Base-by-base conservation (phyloP, 129 eudicot species). In the Flaveria ramosissima region DNA sequence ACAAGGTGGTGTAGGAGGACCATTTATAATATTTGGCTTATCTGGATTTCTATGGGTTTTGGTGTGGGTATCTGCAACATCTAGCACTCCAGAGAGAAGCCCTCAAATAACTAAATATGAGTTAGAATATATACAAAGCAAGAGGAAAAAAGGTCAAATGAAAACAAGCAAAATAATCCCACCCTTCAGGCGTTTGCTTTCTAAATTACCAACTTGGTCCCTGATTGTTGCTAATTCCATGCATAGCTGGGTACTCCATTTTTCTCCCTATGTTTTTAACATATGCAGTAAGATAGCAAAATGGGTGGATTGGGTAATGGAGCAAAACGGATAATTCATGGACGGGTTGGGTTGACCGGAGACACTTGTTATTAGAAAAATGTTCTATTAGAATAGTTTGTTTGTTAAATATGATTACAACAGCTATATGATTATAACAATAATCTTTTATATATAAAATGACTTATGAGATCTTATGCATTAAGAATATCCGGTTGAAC, bases 131-230 rank as follows among this genome's bases (percentile, higher is more conserved):
- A 91, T 94, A 86, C 86, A 83, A 68, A 82, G 79, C 79, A 70
- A 47, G 74, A 77, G 79, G 79, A 82, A 82, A 45, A 77, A 80
- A 68, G 81, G 74, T 78, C 78, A 83, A 66, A 27, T 20, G 64
- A 84, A 80, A 72, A 80, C 76, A 14, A 78, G 80, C 80, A 83
- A 81, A 86, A 85, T 80, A 51, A 89, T 89, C 80, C 99, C 99
- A 76, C 99, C 99, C 13, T 94, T 94, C 78, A 79, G 82, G 62
- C 89, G 87, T 70, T 83, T 94, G 70, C 99, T 94, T 73, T 94
- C 99, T 61, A 91, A 94, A 88, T 75, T 84, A 32, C 93, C 99
- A n/a, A 94, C 99, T 21, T 91, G 99, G 99, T 87, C 97, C 74
- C 61, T 94, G 43, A 91, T 94, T 78, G 90, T 94, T 65, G 97